phyloP scores from a whole-genome alignment of 768 basidiomycete species.

The Terana coerulea region DNA sequence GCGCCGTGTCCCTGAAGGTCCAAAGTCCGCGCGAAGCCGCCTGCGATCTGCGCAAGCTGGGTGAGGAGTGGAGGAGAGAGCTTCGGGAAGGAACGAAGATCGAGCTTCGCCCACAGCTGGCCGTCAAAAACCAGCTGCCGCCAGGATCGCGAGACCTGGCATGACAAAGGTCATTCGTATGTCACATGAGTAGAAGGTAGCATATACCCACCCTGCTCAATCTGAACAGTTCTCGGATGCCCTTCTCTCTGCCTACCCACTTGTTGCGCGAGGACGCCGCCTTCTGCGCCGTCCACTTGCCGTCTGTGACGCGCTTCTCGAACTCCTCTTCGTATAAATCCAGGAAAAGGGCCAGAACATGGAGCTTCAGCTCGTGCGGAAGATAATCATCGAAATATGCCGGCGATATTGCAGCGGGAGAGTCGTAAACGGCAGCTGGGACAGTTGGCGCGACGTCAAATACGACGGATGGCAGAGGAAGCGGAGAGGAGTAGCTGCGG shows the following conservation, averaged over 20 bases:
- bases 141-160: conserved; percentile 77
- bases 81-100: conserved; percentile 60
- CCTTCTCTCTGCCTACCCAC: conserved; percentile 76
- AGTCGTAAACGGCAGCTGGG: conserved; percentile 47
- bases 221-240: conserved; percentile 73
- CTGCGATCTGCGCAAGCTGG: conserved; percentile 51
- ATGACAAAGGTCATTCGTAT: conserved; percentile 14
- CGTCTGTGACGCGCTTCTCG: conserved; percentile 36
- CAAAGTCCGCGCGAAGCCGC: conserved; percentile 59
- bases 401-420: conserved; percentile 40
- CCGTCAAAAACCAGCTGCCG: conserved; percentile 75
- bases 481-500: conserved; percentile 63
- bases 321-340: conserved; percentile 59
- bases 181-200: background rate
- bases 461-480: conserved; percentile 45
- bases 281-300: conserved; percentile 56
- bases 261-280: conserved; percentile 59
- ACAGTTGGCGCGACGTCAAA: conserved; percentile 54
- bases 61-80: conserved; percentile 47
- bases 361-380: conserved; percentile 67
- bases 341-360: conserved; percentile 54
- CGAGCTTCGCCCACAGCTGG: conserved; percentile 73
- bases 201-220: conserved; percentile 64
- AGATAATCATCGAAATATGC: conserved; percentile 68
- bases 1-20: conserved; percentile 60